Conservation (phyloP, 2,329 filamentous ascomycete species). For the Lizonia empirigonia region DNA sequence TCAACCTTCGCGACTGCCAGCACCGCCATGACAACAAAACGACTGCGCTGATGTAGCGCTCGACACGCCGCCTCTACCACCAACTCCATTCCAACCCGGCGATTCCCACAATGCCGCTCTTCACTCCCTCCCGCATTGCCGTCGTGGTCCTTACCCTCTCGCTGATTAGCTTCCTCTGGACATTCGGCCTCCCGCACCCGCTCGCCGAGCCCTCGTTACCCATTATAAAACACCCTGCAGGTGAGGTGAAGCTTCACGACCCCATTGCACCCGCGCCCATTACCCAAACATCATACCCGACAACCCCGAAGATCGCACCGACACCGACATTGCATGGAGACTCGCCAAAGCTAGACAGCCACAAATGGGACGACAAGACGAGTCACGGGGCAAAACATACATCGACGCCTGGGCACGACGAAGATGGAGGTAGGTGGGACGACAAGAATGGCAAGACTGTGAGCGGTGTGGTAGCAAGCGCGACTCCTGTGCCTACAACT, state of each 20-base stretch:
- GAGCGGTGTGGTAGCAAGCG: background rate
- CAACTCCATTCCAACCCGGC: background rate
- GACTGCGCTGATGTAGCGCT: constrained; percentile 9
- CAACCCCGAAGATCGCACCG: background rate
- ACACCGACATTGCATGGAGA: constrained; percentile 3
- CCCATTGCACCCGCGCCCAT: constrained; percentile 29
- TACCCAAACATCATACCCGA: constrained; percentile 16
- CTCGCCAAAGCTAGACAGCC: constrained; percentile 17
- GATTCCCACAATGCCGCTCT: constrained; percentile 34
- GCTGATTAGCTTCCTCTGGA: constrained; percentile 42
- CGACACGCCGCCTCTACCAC: background rate
- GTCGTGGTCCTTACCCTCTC: constrained; percentile 33
- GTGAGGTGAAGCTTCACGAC: constrained; percentile 26
- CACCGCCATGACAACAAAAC: background rate
- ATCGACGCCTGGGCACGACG: constrained; percentile 15
- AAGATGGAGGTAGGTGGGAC: constrained; percentile 29
- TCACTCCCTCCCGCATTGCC: constrained; percentile 43
- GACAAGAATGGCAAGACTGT: constrained; percentile 14
- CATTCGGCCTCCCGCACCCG: constrained; percentile 33
- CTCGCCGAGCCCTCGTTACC: constrained; percentile 27
- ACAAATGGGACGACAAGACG: constrained; percentile 24
- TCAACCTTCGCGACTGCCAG: background rate
- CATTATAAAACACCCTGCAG: constrained; percentile 31
- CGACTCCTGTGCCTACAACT: constrained; percentile 16
- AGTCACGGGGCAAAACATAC: background rate